These are phyloP conservation scores for Leccinum subgranulosum DNA, from an alignment of 768 basidiomycete genomes.

Conservation along the genomic window DNA sequence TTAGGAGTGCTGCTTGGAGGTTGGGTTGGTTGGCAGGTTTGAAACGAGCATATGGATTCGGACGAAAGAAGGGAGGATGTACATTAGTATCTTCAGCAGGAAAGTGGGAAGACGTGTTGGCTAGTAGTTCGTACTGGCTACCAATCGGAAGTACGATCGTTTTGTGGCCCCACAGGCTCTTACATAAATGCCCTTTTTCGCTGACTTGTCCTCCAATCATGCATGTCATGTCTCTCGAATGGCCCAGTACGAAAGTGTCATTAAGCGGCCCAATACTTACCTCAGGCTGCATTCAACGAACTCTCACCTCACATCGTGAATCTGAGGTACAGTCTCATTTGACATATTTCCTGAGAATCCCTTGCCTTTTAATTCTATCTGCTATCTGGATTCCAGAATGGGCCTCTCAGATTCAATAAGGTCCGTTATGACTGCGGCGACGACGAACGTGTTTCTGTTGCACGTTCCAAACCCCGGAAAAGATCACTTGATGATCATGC, in stretches of 20 bases:
- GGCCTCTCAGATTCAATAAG: neutral
- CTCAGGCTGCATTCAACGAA: neutral
- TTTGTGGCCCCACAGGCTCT: too few relatives aligned
- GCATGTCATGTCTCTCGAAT: too few relatives aligned
- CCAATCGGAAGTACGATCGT: too few relatives aligned
- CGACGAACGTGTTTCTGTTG: neutral
- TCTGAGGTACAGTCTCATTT: neutral
- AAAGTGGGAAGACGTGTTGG: too few relatives aligned
- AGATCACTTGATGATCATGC: neutral
- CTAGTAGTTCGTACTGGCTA: too few relatives aligned
- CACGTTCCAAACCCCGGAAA: neutral
- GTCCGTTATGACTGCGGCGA: neutral
- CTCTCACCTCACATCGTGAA: neutral
- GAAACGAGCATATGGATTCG: too few relatives aligned
- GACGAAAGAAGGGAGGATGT: too few relatives aligned
- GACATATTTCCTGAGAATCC: neutral
- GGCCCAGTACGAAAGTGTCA: neutral
- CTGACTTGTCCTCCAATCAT: too few relatives aligned
- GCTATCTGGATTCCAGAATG: neutral
- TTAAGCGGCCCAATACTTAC: neutral
- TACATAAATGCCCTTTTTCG: too few relatives aligned
- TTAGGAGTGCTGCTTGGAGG: neutral
- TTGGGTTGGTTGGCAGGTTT: neutral
- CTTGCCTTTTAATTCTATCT: neutral
- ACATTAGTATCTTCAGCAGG: too few relatives aligned